phyloP scores from a whole-genome alignment of 441 rosid species.

The Erysimum pusillum region DNA sequence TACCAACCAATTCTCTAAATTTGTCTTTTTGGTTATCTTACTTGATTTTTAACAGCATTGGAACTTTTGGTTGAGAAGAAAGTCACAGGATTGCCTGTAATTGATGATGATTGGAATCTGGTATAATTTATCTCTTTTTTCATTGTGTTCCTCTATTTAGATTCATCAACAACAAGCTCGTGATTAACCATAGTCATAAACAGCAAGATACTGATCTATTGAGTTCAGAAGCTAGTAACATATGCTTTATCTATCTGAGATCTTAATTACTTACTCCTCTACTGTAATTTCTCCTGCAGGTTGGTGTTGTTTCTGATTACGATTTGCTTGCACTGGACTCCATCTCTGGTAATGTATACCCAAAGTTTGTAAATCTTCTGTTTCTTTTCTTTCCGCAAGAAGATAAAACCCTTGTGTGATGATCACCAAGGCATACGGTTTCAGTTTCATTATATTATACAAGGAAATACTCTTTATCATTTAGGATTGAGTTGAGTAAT shows the following conservation, averaged over 20 bases:
- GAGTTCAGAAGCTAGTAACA: not conserved
- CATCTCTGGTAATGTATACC: constrained; percentile 68
- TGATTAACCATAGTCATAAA: not conserved
- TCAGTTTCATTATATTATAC: not conserved
- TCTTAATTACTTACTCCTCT: constrained; percentile 15
- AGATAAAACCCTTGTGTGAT: not conserved
- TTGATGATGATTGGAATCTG: constrained; percentile 85
- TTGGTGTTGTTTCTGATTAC: constrained; percentile 96
- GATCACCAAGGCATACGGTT: constrained; percentile 8
- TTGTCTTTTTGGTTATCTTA: not conserved
- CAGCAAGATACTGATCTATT: not conserved
- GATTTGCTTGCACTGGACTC: constrained; percentile 86
- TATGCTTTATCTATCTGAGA: constrained; percentile 11
- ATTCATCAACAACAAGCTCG: not conserved
- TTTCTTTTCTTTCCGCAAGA: constrained; percentile 6
- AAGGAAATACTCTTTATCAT: constrained; percentile 9
- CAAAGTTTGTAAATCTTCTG: constrained; percentile 3
- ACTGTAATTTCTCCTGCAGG: constrained; percentile 54
- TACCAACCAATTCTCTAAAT: not conserved
- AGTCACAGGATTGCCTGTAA: constrained; percentile 84
- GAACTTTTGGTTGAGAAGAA: constrained; percentile 82
- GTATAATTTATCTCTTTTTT: constrained; percentile 46
- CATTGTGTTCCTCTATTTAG: constrained; percentile 7
- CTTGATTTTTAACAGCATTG: constrained; percentile 60
- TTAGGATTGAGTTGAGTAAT: constrained; percentile 10